Evolutionary conservation across 257 asterid genomes (phyloP).

Genomic region (Solanum sparsipilum): DNA sequence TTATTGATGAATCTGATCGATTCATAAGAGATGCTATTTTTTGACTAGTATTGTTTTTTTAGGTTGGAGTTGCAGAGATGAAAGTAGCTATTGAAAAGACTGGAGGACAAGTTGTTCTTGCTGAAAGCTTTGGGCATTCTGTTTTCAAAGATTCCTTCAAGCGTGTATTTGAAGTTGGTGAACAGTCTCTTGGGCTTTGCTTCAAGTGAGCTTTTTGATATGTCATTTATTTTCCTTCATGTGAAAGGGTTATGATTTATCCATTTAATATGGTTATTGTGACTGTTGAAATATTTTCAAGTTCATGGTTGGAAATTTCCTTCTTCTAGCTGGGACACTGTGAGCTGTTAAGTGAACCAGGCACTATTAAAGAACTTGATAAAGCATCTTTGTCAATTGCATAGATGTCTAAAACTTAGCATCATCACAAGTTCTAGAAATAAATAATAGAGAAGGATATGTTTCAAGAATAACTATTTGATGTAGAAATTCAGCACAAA

Average conservation of each 20-base stretch:
- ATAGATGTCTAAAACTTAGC: neutral
- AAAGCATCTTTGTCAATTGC: neutral
- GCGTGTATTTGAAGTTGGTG: constrained; percentile 75
- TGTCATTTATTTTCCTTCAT: neutral
- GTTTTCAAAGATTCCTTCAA: constrained; percentile 93
- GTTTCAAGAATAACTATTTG: neutral
- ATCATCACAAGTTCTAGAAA: neutral
- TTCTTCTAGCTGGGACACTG: neutral
- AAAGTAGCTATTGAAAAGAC: constrained; percentile 93
- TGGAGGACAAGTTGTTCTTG: constrained; percentile 87
- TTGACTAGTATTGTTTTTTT: constrained; percentile 6
- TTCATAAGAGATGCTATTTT: neutral
- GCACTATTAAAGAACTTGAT: neutral
- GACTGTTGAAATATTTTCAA: neutral
- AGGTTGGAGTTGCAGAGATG: constrained; percentile 99
- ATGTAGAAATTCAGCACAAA: neutral
- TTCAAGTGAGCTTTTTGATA: constrained; percentile 62
- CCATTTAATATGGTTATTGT: neutral
- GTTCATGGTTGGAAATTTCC: neutral
- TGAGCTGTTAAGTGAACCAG: neutral
- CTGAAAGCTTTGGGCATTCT: constrained; percentile 98
- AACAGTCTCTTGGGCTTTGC: constrained; percentile 87
- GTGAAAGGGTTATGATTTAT: neutral
- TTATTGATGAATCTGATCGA: neutral
- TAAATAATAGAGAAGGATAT: neutral